Base-by-base conservation (phyloP, 352 stramenopile species). In the Globisporangium carolinianum region DNA sequence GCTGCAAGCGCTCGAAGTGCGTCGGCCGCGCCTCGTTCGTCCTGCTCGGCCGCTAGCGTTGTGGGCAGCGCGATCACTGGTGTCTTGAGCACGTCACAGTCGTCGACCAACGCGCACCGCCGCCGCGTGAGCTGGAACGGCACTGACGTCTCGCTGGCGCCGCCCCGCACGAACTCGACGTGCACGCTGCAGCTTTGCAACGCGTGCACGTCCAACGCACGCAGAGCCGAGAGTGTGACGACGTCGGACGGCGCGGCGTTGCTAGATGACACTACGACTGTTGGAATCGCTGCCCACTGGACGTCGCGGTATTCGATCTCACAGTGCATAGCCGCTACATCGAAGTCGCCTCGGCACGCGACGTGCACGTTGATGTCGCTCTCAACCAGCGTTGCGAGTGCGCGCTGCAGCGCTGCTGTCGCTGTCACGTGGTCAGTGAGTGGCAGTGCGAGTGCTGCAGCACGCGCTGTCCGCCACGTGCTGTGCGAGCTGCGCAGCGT, bases 21-120 rank as follows among this genome's bases (percentile, higher is more conserved):
- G 15, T 54, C 24, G 36, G 58, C 4, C 15, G 68, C 48, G 24
- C 53, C 39, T 17, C 53, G 53, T 37, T 73, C 58, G 43, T 57
- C 55, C 52, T 67, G 52, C 8, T 17, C 14, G 47, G 17, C 59
- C 36, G 14, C 24, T 32, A 6, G 7, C 54, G 24, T 53, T 37
- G 14, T 57, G 4, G 17, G 8, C 15, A 52, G 24, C 4, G 51
- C n/a, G 5, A 43, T 17, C 11, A 36, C 39, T 3, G 12, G 42
- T 14, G 53, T 49, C 10, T 8, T 53, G 11, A 39, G 17, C 4
- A 43, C 5, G 5, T 14, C 17, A n/a, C 59, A 65, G 8, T 43
- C 49, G 5, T 55, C 52, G 7, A 35, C 47, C 0, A 65, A 36
- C 6, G 37, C 53, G 18, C 59, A 60, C 18, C 51, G 36, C 4